Base-by-base conservation (phyloP, 2,329 filamentous ascomycete species). In the Fusarium zealandicum region DNA sequence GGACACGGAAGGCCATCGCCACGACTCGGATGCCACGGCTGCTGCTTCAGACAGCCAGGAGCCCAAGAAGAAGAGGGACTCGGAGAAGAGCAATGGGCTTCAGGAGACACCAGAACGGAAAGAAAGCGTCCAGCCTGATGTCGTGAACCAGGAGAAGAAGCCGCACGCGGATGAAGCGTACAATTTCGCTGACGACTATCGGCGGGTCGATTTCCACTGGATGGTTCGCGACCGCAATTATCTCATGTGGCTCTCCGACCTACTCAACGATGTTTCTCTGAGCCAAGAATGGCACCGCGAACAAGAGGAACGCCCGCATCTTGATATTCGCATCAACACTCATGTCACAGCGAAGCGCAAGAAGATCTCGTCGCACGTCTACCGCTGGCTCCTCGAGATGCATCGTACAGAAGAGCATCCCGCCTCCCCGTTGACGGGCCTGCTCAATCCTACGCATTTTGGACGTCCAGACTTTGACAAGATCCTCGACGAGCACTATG, bases 161-260 rank as follows among this genome's bases (percentile, higher is more conserved):
- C 58, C 54, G 2, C 46, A 63, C 33, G 55, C 64, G 1, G 28
- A 61, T 1, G 31, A 51, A 6, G 48, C 63, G 1, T 63, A 65
- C 5, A 67, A 64, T 2, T 76, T 74, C 27, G 65, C 71, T 2
- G 61, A 71, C 17, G 70, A 72, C 49, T 78, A 80, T 57, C 77
- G 82, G 28, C 76, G 81, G 4, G 78, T 84, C 1, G 82, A 85
- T 61, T 84, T 85, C 52, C 82, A 85, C 68, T 85, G 83, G 82
- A 82, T 82, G 58, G 82, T 85, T 1, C 80, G 82, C 17, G 81
- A 85, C 39, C 76, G 77, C 50, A 83, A 84, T 67, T 76, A 81
- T 43, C 74, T 85, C 0, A 73, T 81, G 3, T 85, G 82, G 82
- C 80, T 86, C 44, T 82, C 82, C 0, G 78, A 82, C 58, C 76